These are phyloP conservation scores for Pholiota molesta DNA, from an alignment of 768 basidiomycete species.

Conservation along the genomic window DNA sequence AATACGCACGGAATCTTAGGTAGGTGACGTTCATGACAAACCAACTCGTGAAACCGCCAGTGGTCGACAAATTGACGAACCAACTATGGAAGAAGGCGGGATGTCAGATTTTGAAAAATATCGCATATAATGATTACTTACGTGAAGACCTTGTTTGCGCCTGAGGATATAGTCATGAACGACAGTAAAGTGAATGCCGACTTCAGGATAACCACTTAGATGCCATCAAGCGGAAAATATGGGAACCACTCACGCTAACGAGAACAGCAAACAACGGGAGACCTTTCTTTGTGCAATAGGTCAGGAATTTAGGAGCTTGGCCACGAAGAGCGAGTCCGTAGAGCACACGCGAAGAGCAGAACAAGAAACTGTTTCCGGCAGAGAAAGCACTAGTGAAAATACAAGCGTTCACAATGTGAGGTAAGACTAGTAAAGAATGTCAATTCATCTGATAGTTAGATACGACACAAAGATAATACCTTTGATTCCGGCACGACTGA, in stretches of 20 bases:
- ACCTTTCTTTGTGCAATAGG: slow-evolving; percentile 49
- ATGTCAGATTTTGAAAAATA: not conserved
- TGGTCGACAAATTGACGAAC: slow-evolving; percentile 71
- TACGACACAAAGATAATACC: slow-evolving; percentile 29
- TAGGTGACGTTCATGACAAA: slow-evolving; percentile 71
- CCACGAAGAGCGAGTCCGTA: slow-evolving; percentile 57
- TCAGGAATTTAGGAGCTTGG: slow-evolving; percentile 48
- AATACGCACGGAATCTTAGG: slow-evolving; percentile 63
- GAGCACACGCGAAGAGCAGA: slow-evolving; percentile 53
- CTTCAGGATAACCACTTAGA: not conserved
- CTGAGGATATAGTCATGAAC: slow-evolving; percentile 68
- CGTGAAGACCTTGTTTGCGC: slow-evolving; percentile 60
- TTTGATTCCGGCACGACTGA: slow-evolving; percentile 71
- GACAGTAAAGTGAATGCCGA: slow-evolving; percentile 49
- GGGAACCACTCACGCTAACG: slow-evolving; percentile 13
- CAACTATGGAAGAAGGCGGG: slow-evolving; percentile 40
- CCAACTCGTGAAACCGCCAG: slow-evolving; percentile 74
- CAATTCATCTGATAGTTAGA: slow-evolving; percentile 21
- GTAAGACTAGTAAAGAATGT: slow-evolving; percentile 44
- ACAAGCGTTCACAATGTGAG: slow-evolving; percentile 72
- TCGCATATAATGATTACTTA: slow-evolving; percentile 27
- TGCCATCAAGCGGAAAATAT: not conserved
- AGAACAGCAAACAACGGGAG: slow-evolving; percentile 47
- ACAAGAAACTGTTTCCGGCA: slow-evolving; percentile 68
- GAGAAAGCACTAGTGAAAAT: slow-evolving; percentile 77